A percentile compares a stretch with the other conserved stretches of the same genome.
phyloP scores from a whole-genome alignment of 208 protist species.

The Wallacemonas collosoma region DNA sequence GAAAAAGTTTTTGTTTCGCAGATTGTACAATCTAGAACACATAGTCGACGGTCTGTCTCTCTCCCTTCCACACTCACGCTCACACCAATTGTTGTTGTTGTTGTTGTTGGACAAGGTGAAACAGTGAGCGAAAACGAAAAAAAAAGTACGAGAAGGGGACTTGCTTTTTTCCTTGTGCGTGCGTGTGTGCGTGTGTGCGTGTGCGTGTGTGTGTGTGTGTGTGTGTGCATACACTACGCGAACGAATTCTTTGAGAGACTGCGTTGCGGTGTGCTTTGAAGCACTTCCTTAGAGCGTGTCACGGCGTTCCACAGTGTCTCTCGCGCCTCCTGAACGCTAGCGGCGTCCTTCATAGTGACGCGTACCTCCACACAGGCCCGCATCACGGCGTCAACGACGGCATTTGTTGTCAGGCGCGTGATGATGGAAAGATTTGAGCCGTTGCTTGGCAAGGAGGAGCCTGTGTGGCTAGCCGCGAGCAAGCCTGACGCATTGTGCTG shows the following conservation, averaged over 20 bases:
- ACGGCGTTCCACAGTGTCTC: constrained; percentile 36
- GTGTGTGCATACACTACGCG: too few species aligned
- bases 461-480: not conserved
- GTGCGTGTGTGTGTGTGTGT: too few species aligned
- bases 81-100: not conserved
- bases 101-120: not conserved
- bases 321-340: constrained; percentile 33
- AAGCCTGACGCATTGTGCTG: too few species aligned
- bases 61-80: not conserved
- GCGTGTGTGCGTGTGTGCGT: too few species aligned
- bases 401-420: not conserved
- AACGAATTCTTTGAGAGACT: not conserved
- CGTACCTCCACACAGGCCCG: not conserved
- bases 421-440: not conserved
- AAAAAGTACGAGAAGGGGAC: constrained; percentile 12
- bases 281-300: constrained; percentile 39
- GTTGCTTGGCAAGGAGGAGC: not conserved
- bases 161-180: not conserved
- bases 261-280: constrained; percentile 43
- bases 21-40: too few species aligned
- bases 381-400: not conserved
- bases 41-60: too few species aligned
- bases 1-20: too few species aligned
- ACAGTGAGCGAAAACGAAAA: constrained; percentile 15
- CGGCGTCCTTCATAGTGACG: not conserved